Base-by-base conservation (phyloP, 2,329 filamentous ascomycete species). In the Thelonectria blattea region DNA sequence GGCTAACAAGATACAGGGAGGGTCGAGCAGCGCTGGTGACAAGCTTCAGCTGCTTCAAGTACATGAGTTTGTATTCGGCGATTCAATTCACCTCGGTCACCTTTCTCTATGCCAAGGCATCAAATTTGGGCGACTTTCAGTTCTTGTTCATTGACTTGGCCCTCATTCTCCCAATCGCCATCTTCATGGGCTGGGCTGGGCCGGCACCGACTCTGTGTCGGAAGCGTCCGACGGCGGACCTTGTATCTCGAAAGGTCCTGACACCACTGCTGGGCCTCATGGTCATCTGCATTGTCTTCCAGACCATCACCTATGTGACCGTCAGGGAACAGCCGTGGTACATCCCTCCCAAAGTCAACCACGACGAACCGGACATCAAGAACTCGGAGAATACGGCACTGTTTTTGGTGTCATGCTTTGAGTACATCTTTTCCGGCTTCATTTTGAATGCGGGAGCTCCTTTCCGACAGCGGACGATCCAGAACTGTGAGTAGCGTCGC, bases 21-120 rank as follows among this genome's bases (percentile, higher is more conserved):
- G 95, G 95, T 18, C 88, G 96, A 64, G 94, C 94, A 18, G 92
- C 96, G 34, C 84, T 99, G 34, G 93, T 98, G n/a, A 99, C 95
- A 12, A 97, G 93, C 76, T 99, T 99, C 80, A 96, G 92, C 79
- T 99, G 95, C 80, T 99, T 99, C 85, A 99, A 98, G 80, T 99
- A 96, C 78, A 99, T 99, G 96, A 96, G 91, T 70, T 79, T 99
- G 66, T 99, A 99, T 80, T 98, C 93, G 2, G 94, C 95, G n/a
- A 99, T 99, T 66, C 95, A 99, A 76, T 99, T 99, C 80, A 96
- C 92, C 8, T 92, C 92, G 1, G 96, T 99, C 72, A 96, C 91
- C 83, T 97, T 99, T 74, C 84, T 99, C 15, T 99, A 99, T 76
- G 91, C 93, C 7, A 93, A 89, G 8, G 96, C 91, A 11, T 96